These are phyloP conservation scores for Nakazawaea ishiwadae DNA, from an alignment of 805 yeast species.

Conservation along the genomic window DNA sequence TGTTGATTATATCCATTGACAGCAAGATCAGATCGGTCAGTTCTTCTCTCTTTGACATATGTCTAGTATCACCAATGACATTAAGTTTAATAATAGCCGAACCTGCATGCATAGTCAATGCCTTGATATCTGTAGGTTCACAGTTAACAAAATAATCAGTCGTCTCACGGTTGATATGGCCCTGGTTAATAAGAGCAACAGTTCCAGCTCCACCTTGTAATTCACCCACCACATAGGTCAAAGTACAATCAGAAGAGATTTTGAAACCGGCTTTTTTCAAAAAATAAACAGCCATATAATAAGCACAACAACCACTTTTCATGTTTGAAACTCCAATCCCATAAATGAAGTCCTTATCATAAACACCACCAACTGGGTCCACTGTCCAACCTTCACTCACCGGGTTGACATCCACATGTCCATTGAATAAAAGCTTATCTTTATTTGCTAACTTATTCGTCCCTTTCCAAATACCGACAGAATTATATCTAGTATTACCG, in stretches of 20 bases:
- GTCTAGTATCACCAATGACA: slow-evolving; percentile 26
- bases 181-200: slow-evolving; percentile 20
- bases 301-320: slow-evolving; percentile 29
- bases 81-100: slow-evolving; percentile 24
- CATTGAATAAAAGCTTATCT: slow-evolving; percentile 23
- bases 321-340: slow-evolving; percentile 28
- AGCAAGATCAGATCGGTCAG: slow-evolving; percentile 27
- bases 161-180: slow-evolving; percentile 20
- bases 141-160: slow-evolving; percentile 26
- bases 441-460: slow-evolving; percentile 18
- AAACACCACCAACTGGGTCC: slow-evolving; percentile 24
- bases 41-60: slow-evolving; percentile 28
- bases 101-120: slow-evolving; percentile 27
- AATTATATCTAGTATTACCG: slow-evolving; percentile 22
- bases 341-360: slow-evolving; percentile 23
- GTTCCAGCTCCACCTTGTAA: slow-evolving; percentile 30
- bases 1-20: slow-evolving; percentile 24
- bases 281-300: slow-evolving; percentile 27
- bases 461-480: slow-evolving; percentile 27
- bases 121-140: slow-evolving; percentile 27
- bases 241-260: slow-evolving; percentile 23
- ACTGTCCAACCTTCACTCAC: slow-evolving; percentile 29
- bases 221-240: slow-evolving; percentile 24
- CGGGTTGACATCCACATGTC: slow-evolving; percentile 28
- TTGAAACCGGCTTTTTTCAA: slow-evolving; percentile 25